A percentile compares a stretch with the other conserved stretches of the same genome.
phyloP scores from a whole-genome alignment of 1,284 basidiomycete species.

The Cystobasidium pallidum region DNA sequence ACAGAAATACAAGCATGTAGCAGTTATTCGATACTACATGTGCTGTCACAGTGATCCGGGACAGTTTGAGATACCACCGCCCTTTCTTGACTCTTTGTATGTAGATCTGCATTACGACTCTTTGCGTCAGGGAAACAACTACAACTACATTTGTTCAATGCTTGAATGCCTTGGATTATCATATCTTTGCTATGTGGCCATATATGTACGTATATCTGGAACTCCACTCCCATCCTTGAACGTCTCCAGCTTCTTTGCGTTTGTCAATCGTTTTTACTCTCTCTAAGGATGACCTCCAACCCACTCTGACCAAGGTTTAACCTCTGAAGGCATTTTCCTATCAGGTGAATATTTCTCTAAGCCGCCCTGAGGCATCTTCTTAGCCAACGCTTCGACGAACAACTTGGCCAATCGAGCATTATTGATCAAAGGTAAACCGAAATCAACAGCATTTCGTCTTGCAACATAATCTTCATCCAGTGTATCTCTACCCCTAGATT shows the following conservation, averaged over 20 bases:
- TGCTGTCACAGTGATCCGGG: too few species aligned
- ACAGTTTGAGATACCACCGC: too few species aligned
- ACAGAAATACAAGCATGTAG: too few species aligned
- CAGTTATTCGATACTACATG: too few species aligned
- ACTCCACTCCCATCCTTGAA: not conserved
- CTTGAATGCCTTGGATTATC: too few species aligned
- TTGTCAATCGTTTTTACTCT: too few species aligned
- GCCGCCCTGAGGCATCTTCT: constrained; percentile 84
- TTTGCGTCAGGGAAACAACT: too few species aligned
- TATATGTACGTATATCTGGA: too few species aligned
- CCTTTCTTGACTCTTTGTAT: too few species aligned
- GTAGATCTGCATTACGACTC: too few species aligned
- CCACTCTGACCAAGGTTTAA: constrained; percentile 58
- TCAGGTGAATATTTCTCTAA: constrained; percentile 84
- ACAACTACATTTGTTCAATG: too few species aligned
- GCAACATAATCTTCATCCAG: constrained; percentile 61
- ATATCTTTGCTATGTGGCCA: too few species aligned
- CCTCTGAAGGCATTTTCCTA: constrained; percentile 80
- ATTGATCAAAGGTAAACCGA: constrained; percentile 74
- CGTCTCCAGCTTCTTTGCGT: not conserved
- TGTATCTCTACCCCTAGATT: constrained; percentile 73
- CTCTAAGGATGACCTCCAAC: constrained; percentile 45
- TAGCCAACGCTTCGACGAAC: constrained; percentile 85
- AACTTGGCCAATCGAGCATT: constrained; percentile 85
- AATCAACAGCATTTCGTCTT: constrained; percentile 71